phyloP scores from a whole-genome alignment of 352 stramenopile genomes.

The Phytophthora citrophthora region DNA sequence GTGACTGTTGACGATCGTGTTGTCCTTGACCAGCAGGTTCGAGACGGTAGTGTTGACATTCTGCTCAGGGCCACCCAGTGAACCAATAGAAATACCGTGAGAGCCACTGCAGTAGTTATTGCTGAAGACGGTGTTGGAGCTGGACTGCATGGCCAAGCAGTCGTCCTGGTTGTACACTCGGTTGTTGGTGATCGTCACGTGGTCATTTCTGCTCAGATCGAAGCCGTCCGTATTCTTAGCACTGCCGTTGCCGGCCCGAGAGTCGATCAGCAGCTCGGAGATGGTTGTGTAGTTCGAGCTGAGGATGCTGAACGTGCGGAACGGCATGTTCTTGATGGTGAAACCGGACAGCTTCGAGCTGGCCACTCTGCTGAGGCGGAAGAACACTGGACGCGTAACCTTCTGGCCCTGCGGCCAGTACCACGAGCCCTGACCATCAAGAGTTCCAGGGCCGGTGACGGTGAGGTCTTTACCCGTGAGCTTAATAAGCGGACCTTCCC shows the following conservation, averaged over 20 bases:
- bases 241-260: background rate
- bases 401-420: conserved; percentile 39
- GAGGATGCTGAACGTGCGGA: conserved; percentile 33
- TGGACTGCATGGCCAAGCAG: conserved; percentile 21
- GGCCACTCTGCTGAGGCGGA: background rate
- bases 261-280: conserved; percentile 13
- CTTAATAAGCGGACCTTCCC: conserved; percentile 33
- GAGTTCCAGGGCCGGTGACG: conserved; percentile 28
- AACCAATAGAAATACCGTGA: conserved; percentile 44
- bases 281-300: conserved; percentile 20
- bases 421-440: conserved; percentile 37
- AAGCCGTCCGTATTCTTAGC: conserved; percentile 28
- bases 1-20: conserved; percentile 41
- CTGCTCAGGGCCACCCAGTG: conserved; percentile 23
- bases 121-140: conserved; percentile 25
- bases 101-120: conserved; percentile 23
- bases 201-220: conserved; percentile 12
- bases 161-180: conserved; percentile 25
- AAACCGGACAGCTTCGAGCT: conserved; percentile 33
- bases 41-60: conserved; percentile 29
- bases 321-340: conserved; percentile 37
- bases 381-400: conserved; percentile 22
- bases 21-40: conserved; percentile 28
- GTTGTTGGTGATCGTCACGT: conserved; percentile 17
- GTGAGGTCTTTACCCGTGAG: conserved; percentile 21